phyloP scores from a whole-genome alignment of 257 asterid genomes.

The Jasminum sambac region DNA sequence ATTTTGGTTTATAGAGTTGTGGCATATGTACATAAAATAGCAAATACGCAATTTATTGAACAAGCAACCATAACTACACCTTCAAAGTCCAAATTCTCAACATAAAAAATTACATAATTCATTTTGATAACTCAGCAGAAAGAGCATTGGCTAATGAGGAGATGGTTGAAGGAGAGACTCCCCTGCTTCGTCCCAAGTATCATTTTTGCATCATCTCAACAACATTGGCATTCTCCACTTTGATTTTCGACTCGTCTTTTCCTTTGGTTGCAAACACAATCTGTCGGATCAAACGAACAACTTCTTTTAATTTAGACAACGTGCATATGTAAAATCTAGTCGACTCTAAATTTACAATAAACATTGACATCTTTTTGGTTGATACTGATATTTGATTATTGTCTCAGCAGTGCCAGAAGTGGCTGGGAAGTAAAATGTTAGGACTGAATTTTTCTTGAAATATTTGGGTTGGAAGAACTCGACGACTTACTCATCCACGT shows the following conservation, averaged over 20 bases:
- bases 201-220: constrained; percentile 73
- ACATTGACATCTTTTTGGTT: background rate
- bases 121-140: constrained; percentile 43
- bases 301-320: too few species aligned
- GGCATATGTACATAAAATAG: background rate
- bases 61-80: background rate
- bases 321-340: background rate
- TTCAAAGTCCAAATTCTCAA: background rate
- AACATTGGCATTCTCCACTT: constrained; percentile 77
- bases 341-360: background rate
- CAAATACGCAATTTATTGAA: background rate
- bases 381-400: background rate
- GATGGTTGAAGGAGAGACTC: constrained; percentile 66
- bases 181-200: constrained; percentile 76
- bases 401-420: constrained; percentile 50
- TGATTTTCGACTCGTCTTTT: constrained; percentile 55
- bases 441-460: constrained; percentile 52
- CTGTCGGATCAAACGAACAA: constrained; percentile 26
- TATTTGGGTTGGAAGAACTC: constrained; percentile 73
- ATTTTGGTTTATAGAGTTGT: too few species aligned
- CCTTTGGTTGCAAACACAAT: constrained; percentile 58
- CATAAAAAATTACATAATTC: background rate
- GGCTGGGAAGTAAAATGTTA: constrained; percentile 65
- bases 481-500: constrained; percentile 54
- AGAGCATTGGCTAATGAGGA: constrained; percentile 56